These are phyloP conservation scores for Sporothrix luriei DNA, from an alignment of 2,329 filamentous ascomycete species.

Conservation along the genomic window DNA sequence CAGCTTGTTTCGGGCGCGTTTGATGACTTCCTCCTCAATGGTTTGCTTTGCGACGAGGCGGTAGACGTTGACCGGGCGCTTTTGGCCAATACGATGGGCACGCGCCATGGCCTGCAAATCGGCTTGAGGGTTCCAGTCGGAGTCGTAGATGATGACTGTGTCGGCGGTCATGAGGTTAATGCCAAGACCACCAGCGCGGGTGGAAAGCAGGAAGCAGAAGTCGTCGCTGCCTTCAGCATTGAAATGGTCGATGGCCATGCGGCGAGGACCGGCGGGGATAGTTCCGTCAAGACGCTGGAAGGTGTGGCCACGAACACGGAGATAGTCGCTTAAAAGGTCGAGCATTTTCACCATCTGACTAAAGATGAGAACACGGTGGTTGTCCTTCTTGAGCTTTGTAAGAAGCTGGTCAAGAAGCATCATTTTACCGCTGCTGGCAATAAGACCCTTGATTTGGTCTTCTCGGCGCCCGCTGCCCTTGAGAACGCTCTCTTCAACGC, in stretches of 20 bases:
- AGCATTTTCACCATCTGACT: conserved; percentile 99
- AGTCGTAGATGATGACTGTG: conserved; percentile 96
- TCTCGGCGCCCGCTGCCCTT: conserved; percentile 79
- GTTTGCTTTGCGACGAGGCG: conserved; percentile 97
- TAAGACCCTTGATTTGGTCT: conserved; percentile 87
- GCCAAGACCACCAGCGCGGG: conserved; percentile 91
- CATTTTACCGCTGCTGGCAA: conserved; percentile 99
- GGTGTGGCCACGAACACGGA: conserved; percentile 88
- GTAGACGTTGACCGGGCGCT: conserved; percentile 93
- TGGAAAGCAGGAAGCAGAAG: conserved; percentile 94
- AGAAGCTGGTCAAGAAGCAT: conserved; percentile 97
- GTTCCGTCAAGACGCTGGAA: conserved; percentile 96
- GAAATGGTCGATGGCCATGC: conserved; percentile 96
- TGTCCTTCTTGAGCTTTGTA: conserved; percentile 88
- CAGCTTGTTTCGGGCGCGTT: conserved; percentile 94
- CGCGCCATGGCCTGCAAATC: conserved; percentile 98
- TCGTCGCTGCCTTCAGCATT: conserved; percentile 95
- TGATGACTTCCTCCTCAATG: conserved; percentile 95
- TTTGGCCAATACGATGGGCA: conserved; percentile 96
- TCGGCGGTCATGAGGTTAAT: conserved; percentile 99
- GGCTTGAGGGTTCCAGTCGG: conserved; percentile 98
- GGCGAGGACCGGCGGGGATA: conserved; percentile 82
- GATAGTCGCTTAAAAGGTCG: conserved; percentile 91
- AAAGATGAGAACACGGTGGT: conserved; percentile 95
- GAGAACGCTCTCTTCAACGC: conserved; percentile 86